Conservation (phyloP, 257 asterid genomes). For the Solanum phureja region DNA sequence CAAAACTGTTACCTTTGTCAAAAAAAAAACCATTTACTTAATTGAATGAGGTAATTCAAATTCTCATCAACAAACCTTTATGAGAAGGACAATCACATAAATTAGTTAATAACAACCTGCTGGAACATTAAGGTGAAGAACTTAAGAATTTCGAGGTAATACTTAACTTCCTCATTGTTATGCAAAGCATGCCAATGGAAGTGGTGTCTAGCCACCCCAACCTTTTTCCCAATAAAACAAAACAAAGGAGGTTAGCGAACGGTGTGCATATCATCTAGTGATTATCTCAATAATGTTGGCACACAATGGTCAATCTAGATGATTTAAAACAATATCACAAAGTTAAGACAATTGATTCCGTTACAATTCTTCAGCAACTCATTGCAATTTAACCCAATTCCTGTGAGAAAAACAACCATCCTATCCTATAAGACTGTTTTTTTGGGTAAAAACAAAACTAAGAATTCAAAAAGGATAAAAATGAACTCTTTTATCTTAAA, state of each 20-base stretch:
- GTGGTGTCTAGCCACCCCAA: not conserved
- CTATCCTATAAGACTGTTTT: not conserved
- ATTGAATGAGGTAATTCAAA: not conserved
- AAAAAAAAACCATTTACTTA: not conserved
- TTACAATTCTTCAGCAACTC: not conserved
- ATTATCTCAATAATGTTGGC: not conserved
- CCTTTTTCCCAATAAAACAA: not conserved
- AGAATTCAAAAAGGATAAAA: not conserved
- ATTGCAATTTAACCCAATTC: not conserved
- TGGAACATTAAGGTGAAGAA: not conserved
- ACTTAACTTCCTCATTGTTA: not conserved
- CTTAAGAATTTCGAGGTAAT: not conserved
- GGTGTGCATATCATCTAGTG: not conserved
- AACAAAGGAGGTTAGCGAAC: not conserved
- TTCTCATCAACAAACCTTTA: not conserved
- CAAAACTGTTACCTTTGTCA: too few species aligned
- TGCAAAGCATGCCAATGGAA: not conserved
- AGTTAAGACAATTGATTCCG: not conserved
- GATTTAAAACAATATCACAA: not conserved
- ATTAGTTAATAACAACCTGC: not conserved
- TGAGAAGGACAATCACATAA: not conserved
- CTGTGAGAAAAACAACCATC: not conserved
- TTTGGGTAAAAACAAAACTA: not conserved
- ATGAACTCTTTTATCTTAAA: not conserved
- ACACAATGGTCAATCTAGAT: not conserved